These are phyloP conservation scores for Jackrogersella minutella DNA, from an alignment of 495 filamentous ascomycete species.

Conservation along the genomic window DNA sequence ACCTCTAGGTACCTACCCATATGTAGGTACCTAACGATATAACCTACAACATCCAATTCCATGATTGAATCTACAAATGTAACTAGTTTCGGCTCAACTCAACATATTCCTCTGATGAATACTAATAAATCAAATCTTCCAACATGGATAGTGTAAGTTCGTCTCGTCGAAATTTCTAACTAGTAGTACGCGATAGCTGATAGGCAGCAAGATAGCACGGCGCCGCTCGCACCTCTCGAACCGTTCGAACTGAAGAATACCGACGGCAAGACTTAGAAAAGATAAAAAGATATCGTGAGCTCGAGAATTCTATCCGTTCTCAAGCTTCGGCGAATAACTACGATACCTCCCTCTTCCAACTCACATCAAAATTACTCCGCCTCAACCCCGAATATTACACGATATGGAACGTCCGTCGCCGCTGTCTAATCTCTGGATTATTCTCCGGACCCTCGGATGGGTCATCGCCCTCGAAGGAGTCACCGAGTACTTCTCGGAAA, in stretches of 20 bases:
- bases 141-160: conserved; percentile 65
- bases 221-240: conserved; percentile 68
- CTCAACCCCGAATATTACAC: conserved; percentile 98
- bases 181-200: too few species aligned
- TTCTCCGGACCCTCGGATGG: conserved; percentile 59
- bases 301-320: conserved; percentile 70
- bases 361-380: conserved; percentile 81
- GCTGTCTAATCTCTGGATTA: conserved; percentile 65
- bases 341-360: conserved; percentile 69
- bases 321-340: conserved; percentile 66
- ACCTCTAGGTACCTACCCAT: neutral
- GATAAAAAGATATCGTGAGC: conserved; percentile 78
- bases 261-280: conserved; percentile 73
- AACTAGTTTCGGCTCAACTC: too few species aligned
- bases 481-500: conserved; percentile 62
- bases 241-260: conserved; percentile 70
- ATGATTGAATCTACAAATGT: too few species aligned
- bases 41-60: too few species aligned
- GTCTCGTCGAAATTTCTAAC: conserved; percentile 27
- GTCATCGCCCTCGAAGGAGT: conserved; percentile 62
- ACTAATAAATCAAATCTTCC: neutral
- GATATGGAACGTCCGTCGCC: conserved; percentile 93
- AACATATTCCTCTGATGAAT: neutral
- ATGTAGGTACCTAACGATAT: neutral
- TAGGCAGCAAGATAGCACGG: conserved; percentile 73